Base-by-base conservation (phyloP, 768 basidiomycete species). In the Rhodotorula toruloides region DNA sequence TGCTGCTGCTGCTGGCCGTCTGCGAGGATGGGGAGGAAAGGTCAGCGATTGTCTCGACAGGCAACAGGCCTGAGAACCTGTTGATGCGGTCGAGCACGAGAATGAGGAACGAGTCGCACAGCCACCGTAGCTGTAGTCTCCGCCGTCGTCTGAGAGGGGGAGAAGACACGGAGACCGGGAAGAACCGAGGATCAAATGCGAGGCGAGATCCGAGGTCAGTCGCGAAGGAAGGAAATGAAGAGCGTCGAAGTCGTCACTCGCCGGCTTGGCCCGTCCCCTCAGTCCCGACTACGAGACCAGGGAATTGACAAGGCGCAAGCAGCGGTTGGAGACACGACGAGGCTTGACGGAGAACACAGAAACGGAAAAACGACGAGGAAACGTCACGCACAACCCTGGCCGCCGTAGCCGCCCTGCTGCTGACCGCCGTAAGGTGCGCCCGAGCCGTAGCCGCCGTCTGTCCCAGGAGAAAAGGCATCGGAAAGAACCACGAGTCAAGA, bases 351-450 rank as follows among this genome's bases (percentile, higher is more conserved):
- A 4, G 4, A 11, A 0, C 2, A n/a, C 31, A 11, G 32, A 13
- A 3, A 37, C 12, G 5, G 54, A 36, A 25, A 29, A 11, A 39
- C 3, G 40, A 48, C 12, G 34, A 49, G 12, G 32, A 40, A 16
- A n/a, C 19, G 25, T 27, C 17, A 70, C 68, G 47, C 27, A 67
- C 65, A 68, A 43, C 62, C 62, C 32, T 59, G 58, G 47, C 54
- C 48, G 21, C 63, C 65, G 63, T 73, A 76, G 60, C 76, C 76
- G 55, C 75, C 68, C 57, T 67, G 61, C 12, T 16, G 22, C 31
- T 32, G 32, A 54, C 63, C 66, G 37, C 71, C 71, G 67, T 71
- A 71, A 31, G 63, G 63, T 13, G 58, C 65, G 29, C 68, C 68
- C 22, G 66, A 61, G n/a, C 66, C 66, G 66, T 70, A 64, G 46